A percentile compares a stretch with the other conserved stretches of the same genome.
Conservation (phyloP, 164 flowering plant genomes). For the Protea cynaroides region DNA sequence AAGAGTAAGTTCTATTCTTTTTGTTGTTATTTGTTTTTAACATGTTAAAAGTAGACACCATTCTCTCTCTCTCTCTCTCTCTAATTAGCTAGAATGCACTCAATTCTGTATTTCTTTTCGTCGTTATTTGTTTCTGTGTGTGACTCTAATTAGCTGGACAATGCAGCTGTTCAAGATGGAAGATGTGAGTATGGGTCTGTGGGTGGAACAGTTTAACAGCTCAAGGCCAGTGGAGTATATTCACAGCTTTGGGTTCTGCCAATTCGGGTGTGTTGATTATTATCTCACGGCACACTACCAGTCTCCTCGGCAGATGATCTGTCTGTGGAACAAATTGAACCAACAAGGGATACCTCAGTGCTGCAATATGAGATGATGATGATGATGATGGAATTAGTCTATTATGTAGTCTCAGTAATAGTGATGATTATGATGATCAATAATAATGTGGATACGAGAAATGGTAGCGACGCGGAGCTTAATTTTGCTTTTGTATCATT, state of each 20-base stretch:
- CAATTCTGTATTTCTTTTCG: too few species aligned
- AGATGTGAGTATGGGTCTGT: slow-evolving; percentile 90
- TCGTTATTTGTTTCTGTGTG: too few species aligned
- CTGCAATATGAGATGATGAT: slow-evolving; percentile 67
- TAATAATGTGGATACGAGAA: not conserved
- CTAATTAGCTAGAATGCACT: slow-evolving; percentile 1
- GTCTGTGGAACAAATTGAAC: slow-evolving; percentile 70
- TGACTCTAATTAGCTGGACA: not conserved
- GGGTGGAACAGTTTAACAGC: slow-evolving; percentile 72
- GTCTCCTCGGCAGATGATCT: slow-evolving; percentile 77
- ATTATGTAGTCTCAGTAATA: too few species aligned
- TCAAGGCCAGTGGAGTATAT: slow-evolving; percentile 49
- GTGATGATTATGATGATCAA: not conserved
- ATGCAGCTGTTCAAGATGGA: slow-evolving; percentile 81
- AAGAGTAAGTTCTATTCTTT: slow-evolving; percentile 33
- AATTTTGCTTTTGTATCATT: slow-evolving; percentile 14
- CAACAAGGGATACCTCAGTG: slow-evolving; percentile 41
- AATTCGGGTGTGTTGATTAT: slow-evolving; percentile 71
- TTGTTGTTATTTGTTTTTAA: too few species aligned
- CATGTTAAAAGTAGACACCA: too few species aligned
- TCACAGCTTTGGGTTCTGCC: slow-evolving; percentile 63
- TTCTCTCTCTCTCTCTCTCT: not conserved
- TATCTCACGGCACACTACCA: slow-evolving; percentile 80
- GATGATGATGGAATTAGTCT: too few species aligned
- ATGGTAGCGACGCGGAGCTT: not conserved